These are phyloP conservation scores for Hypomontagnella submonticulosa DNA, from an alignment of 495 filamentous ascomycete genomes.

Conservation along the genomic window DNA sequence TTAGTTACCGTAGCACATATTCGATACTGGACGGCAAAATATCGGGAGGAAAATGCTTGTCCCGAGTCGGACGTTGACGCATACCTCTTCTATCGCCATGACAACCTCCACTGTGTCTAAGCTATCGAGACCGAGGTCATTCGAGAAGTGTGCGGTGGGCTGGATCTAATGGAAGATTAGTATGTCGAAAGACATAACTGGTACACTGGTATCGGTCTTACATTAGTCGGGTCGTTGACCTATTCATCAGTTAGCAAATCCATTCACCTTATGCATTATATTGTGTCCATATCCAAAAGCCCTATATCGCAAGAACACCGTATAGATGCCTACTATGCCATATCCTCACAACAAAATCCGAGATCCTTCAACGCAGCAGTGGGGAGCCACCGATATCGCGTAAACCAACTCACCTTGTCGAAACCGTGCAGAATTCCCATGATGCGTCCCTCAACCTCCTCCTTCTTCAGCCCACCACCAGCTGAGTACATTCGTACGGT, in stretches of 20 bases:
- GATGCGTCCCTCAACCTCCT: conserved; percentile 92
- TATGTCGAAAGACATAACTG: conserved; percentile 11
- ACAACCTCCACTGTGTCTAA: conserved; percentile 99
- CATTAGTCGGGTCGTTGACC: conserved; percentile 81
- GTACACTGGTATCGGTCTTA: conserved; percentile 54
- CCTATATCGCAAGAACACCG: conserved; percentile 2
- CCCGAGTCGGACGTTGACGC: conserved; percentile 26
- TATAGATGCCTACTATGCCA: no score
- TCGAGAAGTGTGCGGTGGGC: conserved; percentile 85
- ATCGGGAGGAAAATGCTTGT: neutral
- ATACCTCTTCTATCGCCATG: conserved; percentile 99
- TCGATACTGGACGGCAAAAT: no score
- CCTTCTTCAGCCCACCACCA: conserved; percentile 75
- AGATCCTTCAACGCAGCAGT: neutral
- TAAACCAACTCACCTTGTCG: conserved; percentile 81
- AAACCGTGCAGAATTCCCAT: conserved; percentile 91
- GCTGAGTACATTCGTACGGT: conserved; percentile 87
- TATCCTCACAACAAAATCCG: neutral
- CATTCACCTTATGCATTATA: conserved; percentile 7
- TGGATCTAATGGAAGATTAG: conserved; percentile 70
- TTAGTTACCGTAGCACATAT: conserved; percentile 39
- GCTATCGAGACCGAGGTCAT: conserved; percentile 95
- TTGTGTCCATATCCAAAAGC: neutral
- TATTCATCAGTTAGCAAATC: conserved; percentile 51
- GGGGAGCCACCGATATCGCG: neutral